Conservation (phyloP, 305 asterid species). For the Solanum hybrid region DNA sequence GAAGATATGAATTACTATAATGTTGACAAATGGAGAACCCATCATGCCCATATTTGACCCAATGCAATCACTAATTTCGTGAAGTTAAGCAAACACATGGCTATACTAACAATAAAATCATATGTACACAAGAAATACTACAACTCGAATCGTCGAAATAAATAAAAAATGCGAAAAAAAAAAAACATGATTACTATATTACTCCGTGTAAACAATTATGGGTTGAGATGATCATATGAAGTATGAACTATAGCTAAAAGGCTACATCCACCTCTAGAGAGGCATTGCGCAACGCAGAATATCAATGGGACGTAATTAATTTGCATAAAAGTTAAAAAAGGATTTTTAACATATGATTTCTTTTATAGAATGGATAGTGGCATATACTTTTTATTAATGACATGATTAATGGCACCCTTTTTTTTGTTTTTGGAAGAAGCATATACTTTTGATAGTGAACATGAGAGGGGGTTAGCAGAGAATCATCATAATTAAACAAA, state of each 20-base stretch:
- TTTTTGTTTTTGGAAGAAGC: not conserved
- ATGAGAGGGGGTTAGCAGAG: not conserved
- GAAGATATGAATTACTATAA: not conserved
- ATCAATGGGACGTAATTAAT: not conserved
- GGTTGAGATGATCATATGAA: not conserved
- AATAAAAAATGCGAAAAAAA: not conserved
- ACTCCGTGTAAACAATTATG: too few species aligned
- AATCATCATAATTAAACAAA: not conserved
- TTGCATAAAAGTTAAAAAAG: too few species aligned
- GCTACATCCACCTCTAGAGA: not conserved
- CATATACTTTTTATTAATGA: not conserved
- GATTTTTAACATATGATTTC: not conserved
- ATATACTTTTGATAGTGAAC: not conserved
- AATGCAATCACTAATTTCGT: not conserved
- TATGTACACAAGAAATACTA: not conserved
- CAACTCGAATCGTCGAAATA: not conserved
- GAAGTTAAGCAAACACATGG: not conserved
- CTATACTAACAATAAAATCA: not conserved
- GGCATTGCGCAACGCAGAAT: not conserved
- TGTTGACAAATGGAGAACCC: not conserved
- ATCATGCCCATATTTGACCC: not conserved
- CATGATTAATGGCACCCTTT: not conserved
- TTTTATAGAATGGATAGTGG: not conserved
- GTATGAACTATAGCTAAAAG: not conserved
- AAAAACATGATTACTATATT: not conserved